Conservation (phyloP, 2,329 filamentous ascomycete genomes). For the Clonostachys rosea region DNA sequence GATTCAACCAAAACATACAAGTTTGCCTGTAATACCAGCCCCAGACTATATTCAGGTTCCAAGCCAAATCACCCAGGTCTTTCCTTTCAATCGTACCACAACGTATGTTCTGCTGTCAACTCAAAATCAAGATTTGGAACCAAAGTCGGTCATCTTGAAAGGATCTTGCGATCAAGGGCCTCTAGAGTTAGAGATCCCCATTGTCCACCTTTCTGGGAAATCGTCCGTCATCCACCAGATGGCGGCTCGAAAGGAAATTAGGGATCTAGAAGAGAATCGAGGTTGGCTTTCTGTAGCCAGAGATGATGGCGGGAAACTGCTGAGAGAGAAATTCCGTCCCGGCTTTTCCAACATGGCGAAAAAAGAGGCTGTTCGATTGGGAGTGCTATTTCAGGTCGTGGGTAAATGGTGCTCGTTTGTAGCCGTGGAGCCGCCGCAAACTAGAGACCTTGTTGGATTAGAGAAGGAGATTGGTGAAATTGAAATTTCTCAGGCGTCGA, state of each 20-base stretch:
- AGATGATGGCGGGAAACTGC: slow-evolving; percentile 29
- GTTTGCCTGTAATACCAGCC: slow-evolving; percentile 45
- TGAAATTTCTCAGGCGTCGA: too few species aligned
- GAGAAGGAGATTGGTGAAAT: slow-evolving; percentile 13
- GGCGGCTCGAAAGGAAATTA: slow-evolving; percentile 61
- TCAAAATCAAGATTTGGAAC: slow-evolving; percentile 18
- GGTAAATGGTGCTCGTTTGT: slow-evolving; percentile 72
- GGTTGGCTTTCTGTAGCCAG: slow-evolving; percentile 59
- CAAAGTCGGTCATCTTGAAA: slow-evolving; percentile 46
- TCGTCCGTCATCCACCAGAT: slow-evolving; percentile 64
- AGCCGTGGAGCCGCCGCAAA: slow-evolving; percentile 41
- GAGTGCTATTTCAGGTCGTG: slow-evolving; percentile 60
- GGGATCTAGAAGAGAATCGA: slow-evolving; percentile 65
- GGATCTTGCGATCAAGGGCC: slow-evolving; percentile 53
- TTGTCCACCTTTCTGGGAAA: slow-evolving; percentile 39
- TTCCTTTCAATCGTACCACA: slow-evolving; percentile 60
- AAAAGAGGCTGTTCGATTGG: slow-evolving; percentile 61
- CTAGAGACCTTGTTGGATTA: slow-evolving; percentile 5
- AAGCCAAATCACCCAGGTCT: slow-evolving; percentile 57
- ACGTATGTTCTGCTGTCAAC: slow-evolving; percentile 63
- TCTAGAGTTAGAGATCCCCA: slow-evolving; percentile 59
- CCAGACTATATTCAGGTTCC: slow-evolving; percentile 61
- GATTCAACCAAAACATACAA: slow-evolving; percentile 33
- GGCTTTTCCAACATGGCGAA: slow-evolving; percentile 57
- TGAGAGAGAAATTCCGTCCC: slow-evolving; percentile 42